Evolutionary conservation across 306 rosid genomes (phyloP), one percentile per base, ranked within the genome.

Genomic region (Fragaria nilgerrensis): DNA sequence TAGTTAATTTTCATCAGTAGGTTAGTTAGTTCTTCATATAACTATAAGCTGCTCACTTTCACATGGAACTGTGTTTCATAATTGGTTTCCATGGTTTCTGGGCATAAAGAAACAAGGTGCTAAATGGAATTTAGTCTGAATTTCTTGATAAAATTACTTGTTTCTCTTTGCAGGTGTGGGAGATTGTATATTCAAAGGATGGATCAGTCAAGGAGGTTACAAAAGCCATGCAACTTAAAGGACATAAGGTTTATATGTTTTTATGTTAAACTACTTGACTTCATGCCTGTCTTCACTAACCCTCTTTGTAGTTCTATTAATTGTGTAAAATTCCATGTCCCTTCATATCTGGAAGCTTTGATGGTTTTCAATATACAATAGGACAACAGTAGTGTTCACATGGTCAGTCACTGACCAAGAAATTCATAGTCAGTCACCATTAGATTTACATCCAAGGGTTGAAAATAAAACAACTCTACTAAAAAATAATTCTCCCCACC

Each of bases 171-270:
- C 84, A 96, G 99, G 83, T 96, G 66, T 96, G 99, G 99, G 99
- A 96, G 86, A 84, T 96, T 50, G 87, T 90, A 50, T 96, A 87
- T 87, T 87, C 93, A 5, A 96, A 96, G 87, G 99, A 89, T 85
- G 99, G 99, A 85, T 92, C 96, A 7, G 94, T 83, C 75, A 96
- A 91, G 91, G 98, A 96, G 88, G 89, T 96, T 90, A 59, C 87
- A 83, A 93, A 78, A 50, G 98, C 78, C 68, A 96, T 96, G 99
- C 99, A 96, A 89, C 97, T 96, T 55, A 96, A 96, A 87, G 99
- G 99, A 72, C 99, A 96, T 72, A 93, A 96, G 99, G 99, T 96
- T 96, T 81, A 73, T 75, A 55, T 72, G 15, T 80, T 72, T 27
- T 69, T 71, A 50, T 76, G 25, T 56, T 53, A 59, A 10, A 41